Conservation (phyloP, 1,139 yeast species). For the Taphrina deformans region DNA sequence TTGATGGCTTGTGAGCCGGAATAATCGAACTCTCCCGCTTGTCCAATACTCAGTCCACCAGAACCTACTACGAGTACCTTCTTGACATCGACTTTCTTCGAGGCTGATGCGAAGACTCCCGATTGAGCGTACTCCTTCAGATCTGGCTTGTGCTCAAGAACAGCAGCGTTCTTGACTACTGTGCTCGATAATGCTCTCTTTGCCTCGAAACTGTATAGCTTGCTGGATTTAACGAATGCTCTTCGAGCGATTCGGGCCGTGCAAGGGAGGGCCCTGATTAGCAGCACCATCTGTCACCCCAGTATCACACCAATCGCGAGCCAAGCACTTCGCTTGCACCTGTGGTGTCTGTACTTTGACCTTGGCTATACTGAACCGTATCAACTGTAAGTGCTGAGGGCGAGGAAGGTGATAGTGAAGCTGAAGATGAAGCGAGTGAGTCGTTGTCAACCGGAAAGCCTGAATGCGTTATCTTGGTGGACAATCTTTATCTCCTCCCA, state of each 20-base stretch:
- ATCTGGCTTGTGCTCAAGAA: constrained; percentile 30
- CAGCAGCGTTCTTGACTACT: constrained; percentile 1
- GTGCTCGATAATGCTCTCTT: constrained; percentile 6
- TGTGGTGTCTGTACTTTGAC: not conserved
- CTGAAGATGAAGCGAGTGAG: not conserved
- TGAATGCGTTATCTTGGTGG: constrained; percentile 6
- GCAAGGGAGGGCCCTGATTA: not conserved
- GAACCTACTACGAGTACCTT: constrained; percentile 93
- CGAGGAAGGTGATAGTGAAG: no score
- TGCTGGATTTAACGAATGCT: not conserved
- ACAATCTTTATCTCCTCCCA: constrained; percentile 21
- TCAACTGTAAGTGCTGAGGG: no score
- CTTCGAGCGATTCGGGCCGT: not conserved
- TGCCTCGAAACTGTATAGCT: not conserved
- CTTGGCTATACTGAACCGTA: not conserved
- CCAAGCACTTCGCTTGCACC: not conserved
- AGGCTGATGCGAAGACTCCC: constrained; percentile 19
- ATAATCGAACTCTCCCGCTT: constrained; percentile 98
- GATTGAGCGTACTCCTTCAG: constrained; percentile 26
- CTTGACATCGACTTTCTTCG: constrained; percentile 60
- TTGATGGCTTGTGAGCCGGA: constrained; percentile 96
- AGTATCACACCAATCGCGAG: not conserved
- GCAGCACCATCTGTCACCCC: constrained; percentile 1
- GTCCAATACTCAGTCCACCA: constrained; percentile 97
- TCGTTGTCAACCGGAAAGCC: not conserved